Percentiles rank a stretch among this genome's conserved stretches.
These are phyloP conservation scores for Alternaria sp. DNA, from an alignment of 2,329 filamentous ascomycete species.

Conservation along the genomic window DNA sequence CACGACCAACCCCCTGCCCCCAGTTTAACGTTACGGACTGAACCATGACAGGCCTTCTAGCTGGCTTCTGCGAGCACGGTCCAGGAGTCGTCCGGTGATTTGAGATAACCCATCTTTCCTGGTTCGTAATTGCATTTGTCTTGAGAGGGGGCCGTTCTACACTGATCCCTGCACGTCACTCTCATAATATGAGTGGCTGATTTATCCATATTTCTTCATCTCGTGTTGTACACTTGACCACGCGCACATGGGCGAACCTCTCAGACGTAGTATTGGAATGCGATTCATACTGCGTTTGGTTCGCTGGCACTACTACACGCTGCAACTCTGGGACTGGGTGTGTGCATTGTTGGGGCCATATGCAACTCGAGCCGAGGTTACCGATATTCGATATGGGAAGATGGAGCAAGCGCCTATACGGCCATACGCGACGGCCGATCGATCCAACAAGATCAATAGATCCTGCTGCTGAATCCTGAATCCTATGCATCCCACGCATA, in stretches of 20 bases:
- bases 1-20: neutral
- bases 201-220: slow-evolving; percentile 20
- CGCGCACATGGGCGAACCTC: slow-evolving; percentile 27
- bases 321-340: neutral
- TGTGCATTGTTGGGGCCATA: neutral
- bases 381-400: neutral
- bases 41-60: slow-evolving; percentile 1
- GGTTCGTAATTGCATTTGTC: neutral
- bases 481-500: neutral
- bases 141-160: neutral
- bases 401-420: slow-evolving; percentile 2
- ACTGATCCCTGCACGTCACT: neutral
- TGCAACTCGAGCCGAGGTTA: slow-evolving; percentile 3
- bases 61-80: neutral
- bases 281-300: neutral
- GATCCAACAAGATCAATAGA: neutral
- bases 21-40: neutral
- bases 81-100: neutral
- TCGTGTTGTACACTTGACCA: slow-evolving; percentile 14
- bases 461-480: neutral
- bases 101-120: neutral
- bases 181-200: slow-evolving; percentile 9
- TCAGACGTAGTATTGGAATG: neutral
- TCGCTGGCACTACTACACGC: neutral
- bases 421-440: neutral